Conservation (phyloP, 1,284 basidiomycete genomes). For the Microbotryomycetes sp. region DNA sequence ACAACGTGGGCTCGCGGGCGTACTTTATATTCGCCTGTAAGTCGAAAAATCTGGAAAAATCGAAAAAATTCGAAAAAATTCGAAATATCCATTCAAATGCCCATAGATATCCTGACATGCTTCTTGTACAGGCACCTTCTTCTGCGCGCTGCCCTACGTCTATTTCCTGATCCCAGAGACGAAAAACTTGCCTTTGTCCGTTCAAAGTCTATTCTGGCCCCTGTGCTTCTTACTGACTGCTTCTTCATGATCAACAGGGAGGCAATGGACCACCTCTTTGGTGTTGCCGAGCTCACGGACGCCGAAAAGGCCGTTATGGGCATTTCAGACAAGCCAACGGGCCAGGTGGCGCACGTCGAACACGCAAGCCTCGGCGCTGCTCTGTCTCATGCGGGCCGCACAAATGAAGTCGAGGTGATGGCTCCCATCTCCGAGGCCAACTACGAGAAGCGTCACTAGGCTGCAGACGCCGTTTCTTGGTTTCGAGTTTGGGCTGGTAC, state of each 20-base stretch:
- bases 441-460: not conserved
- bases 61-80: too few species aligned
- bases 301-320: constrained; percentile 1
- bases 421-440: not conserved
- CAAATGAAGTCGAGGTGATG: constrained; percentile 5
- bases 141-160: constrained; percentile 57
- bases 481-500: too few species aligned
- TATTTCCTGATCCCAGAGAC: constrained; percentile 63
- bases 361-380: constrained; percentile 1
- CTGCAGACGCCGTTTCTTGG: too few species aligned
- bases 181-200: constrained; percentile 57
- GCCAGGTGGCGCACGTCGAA: not conserved
- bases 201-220: too few species aligned
- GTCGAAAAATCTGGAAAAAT: constrained; percentile 8
- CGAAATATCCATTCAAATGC: too few species aligned
- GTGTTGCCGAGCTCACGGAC: constrained; percentile 2
- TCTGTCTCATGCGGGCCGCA: not conserved
- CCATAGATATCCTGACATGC: too few species aligned
- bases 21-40: constrained; percentile 24
- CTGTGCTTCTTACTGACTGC: too few species aligned
- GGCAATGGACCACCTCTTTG: constrained; percentile 4
- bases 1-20: constrained; percentile 23
- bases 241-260: not conserved
- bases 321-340: not conserved
- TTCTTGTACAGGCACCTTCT: too few species aligned